Base-by-base conservation (phyloP, 768 basidiomycete genomes). In the Boletus reticuloceps region DNA sequence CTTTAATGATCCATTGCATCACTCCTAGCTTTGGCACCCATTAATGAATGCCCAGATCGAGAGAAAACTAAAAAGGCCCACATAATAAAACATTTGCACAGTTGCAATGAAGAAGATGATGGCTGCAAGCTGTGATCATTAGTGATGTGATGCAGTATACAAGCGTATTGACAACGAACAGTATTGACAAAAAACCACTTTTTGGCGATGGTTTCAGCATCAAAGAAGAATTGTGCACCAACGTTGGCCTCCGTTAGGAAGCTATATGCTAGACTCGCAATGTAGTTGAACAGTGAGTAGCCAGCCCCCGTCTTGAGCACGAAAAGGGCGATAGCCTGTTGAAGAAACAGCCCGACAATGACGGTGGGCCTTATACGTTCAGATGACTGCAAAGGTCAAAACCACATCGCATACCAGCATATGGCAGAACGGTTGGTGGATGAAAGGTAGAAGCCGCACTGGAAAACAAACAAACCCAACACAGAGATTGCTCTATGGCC, bases 71-170 rank as follows among this genome's bases (percentile, higher is more conserved):
- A 25, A 32, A n/a, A n/a, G 13, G 58, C 61, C 25, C 55, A 64
- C 72, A 58, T 94, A 89, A 75, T 93, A 94, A 72, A 91, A 70
- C 89, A 94, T 92, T 71, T 94, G 91, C 51, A 94, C 83, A 60
- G 91, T 88, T 27, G 94, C 92, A 62, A 97, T 82, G 79, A 97
- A 97, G 80, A 96, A 96, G 66, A 97, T 91, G 70, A 96, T 89
- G 19, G 87, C 81, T 11, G 81, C 65, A 39, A 94, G 81, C 82
- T 89, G 64, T 25, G 27, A 37, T 17, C 14, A 39, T 65, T 50
- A 69, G 51, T 50, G 29, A 59, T 56, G 49, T 50, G 56, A 54
- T 56, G 51, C 63, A 1, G 14, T 5, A 44, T 14, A 49, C 38
- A 47, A 60, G 46, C 11, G 14, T 19, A 40, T 51, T 9, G 42